These are phyloP conservation scores for Aspergillus caelatus DNA, from an alignment of 2,329 filamentous ascomycete species.

Conservation along the genomic window DNA sequence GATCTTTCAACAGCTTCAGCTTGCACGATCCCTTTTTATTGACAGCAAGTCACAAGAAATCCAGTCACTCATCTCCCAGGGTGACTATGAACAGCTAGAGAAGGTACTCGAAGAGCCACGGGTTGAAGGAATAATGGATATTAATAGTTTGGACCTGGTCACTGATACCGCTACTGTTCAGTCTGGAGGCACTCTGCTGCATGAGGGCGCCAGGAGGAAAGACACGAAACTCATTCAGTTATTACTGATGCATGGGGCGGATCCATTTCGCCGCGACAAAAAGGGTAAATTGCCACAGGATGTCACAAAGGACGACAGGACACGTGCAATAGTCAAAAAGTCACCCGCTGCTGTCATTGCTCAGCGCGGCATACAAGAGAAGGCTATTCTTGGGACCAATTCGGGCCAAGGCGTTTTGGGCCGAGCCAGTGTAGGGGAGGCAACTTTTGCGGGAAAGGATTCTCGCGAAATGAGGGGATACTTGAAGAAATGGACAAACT, in stretches of 20 bases:
- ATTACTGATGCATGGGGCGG: slow-evolving; percentile 87
- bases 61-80: slow-evolving; percentile 72
- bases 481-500: slow-evolving; percentile 99
- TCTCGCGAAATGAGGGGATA: slow-evolving; percentile 98
- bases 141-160: slow-evolving; percentile 87
- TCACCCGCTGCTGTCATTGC: slow-evolving; percentile 93
- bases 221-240: slow-evolving; percentile 88
- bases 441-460: slow-evolving; percentile 73
- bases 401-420: slow-evolving; percentile 60
- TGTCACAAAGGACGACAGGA: slow-evolving; percentile 91
- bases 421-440: slow-evolving; percentile 48
- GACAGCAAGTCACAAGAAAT: slow-evolving; percentile 84
- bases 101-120: slow-evolving; percentile 80
- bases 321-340: slow-evolving; percentile 84
- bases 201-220: slow-evolving; percentile 87
- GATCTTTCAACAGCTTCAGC: slow-evolving; percentile 92
- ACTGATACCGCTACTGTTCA: slow-evolving; percentile 78
- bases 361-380: slow-evolving; percentile 94
- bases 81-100: slow-evolving; percentile 77
- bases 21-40: slow-evolving; percentile 85
- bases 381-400: slow-evolving; percentile 83
- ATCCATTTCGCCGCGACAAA: slow-evolving; percentile 91
- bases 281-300: slow-evolving; percentile 96
- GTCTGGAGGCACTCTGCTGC: slow-evolving; percentile 85
- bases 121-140: slow-evolving; percentile 83